These are phyloP conservation scores for Mycena latifolia DNA, from an alignment of 768 basidiomycete species.

Conservation along the genomic window DNA sequence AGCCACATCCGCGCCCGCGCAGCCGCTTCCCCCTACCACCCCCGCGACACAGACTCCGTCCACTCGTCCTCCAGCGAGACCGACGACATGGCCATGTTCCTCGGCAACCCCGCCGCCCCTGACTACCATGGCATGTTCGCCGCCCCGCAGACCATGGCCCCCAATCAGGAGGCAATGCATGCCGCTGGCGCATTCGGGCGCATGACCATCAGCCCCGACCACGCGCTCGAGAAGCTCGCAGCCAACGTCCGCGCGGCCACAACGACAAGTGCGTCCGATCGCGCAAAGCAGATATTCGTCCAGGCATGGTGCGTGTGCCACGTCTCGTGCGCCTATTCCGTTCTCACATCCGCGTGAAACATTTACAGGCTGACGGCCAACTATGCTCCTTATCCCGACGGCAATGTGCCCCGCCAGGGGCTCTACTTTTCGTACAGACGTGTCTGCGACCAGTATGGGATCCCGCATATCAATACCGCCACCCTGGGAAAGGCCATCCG, in stretches of 20 bases:
- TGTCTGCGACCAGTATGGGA: conserved; percentile 92
- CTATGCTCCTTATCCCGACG: conserved; percentile 92
- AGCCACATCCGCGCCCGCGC: conserved; percentile 85
- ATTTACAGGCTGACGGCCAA: conserved; percentile 79
- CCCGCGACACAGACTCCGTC: conserved; percentile 87
- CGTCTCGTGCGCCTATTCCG: conserved; percentile 19
- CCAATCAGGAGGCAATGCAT: conserved; percentile 67
- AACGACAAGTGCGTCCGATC: conserved; percentile 90
- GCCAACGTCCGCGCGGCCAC: conserved; percentile 90
- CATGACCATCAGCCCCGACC: conserved; percentile 82
- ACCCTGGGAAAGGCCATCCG: conserved; percentile 96
- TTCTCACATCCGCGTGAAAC: conserved; percentile 21
- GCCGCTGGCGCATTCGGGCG: conserved; percentile 81
- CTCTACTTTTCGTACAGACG: conserved; percentile 94
- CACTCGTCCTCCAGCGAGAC: conserved; percentile 91
- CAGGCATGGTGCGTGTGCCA: conserved; percentile 82
- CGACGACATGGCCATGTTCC: conserved; percentile 88
- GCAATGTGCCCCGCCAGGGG: conserved; percentile 93
- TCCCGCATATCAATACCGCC: conserved; percentile 95
- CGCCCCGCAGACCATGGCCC: conserved; percentile 58
- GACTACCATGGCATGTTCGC: conserved; percentile 81
- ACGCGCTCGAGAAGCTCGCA: conserved; percentile 87
- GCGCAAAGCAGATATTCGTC: conserved; percentile 93
- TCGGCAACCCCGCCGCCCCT: conserved; percentile 57
- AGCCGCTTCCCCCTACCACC: conserved; percentile 87